A percentile compares a stretch with the other conserved stretches of the same genome.
Evolutionary conservation across 2,329 filamentous ascomycete species (phyloP).

Genomic region (Ascochyta viciae-villosae): DNA sequence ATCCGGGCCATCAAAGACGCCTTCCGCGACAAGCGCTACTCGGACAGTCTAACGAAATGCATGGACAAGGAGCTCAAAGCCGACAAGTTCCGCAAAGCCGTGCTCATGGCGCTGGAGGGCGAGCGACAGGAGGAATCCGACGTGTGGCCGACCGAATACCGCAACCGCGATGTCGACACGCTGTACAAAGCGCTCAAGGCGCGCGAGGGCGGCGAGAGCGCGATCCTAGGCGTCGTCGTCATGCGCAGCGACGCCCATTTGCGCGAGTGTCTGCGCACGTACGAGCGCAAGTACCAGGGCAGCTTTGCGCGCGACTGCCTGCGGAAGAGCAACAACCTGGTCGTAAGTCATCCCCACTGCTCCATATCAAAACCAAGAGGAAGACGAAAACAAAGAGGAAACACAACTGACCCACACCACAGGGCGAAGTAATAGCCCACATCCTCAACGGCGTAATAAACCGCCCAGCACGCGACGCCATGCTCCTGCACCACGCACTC

Average conservation of each 20-base stretch:
- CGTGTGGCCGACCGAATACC: slow-evolving; percentile 62
- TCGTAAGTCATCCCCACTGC: slow-evolving; percentile 68
- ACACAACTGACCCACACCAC: not conserved
- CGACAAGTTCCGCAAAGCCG: slow-evolving; percentile 92
- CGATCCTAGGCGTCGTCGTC: slow-evolving; percentile 86
- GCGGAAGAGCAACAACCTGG: slow-evolving; percentile 87
- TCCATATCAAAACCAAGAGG: not conserved
- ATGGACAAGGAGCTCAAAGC: slow-evolving; percentile 94
- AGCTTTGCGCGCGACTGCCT: slow-evolving; percentile 92
- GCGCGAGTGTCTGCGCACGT: slow-evolving; percentile 77
- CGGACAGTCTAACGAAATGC: slow-evolving; percentile 78
- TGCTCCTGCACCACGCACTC: slow-evolving; percentile 90
- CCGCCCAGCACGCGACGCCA: slow-evolving; percentile 87
- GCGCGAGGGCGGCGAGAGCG: slow-evolving; percentile 79
- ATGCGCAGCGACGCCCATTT: slow-evolving; percentile 82
- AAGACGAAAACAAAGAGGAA: slow-evolving; percentile 3
- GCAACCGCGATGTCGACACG: slow-evolving; percentile 71
- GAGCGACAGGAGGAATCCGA: slow-evolving; percentile 82
- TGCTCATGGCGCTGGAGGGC: slow-evolving; percentile 83
- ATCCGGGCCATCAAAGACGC: slow-evolving; percentile 84
- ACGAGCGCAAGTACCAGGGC: slow-evolving; percentile 73
- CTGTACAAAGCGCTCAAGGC: slow-evolving; percentile 75
- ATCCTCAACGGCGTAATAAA: slow-evolving; percentile 98
- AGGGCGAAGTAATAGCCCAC: slow-evolving; percentile 95
- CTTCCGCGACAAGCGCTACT: slow-evolving; percentile 92